Percentiles rank a stretch among this genome's conserved stretches.
Evolutionary conservation across 441 rosid species (phyloP).

Genomic region (Biscutella auriculata): DNA sequence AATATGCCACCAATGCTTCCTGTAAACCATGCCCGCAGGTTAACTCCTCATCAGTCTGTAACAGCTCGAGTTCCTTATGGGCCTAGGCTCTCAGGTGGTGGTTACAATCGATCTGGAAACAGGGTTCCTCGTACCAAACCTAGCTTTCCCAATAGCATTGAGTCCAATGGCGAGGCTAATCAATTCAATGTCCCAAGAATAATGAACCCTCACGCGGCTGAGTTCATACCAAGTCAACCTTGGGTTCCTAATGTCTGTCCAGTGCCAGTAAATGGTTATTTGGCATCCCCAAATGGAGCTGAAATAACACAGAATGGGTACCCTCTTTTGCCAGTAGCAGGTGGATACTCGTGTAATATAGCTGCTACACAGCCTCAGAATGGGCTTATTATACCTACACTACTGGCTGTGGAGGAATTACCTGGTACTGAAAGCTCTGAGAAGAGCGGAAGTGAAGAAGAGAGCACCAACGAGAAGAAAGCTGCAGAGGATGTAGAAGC

Average conservation of each 20-base stretch:
- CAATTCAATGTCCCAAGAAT: conserved; percentile 45
- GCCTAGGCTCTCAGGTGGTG: conserved; percentile 79
- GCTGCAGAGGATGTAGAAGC: conserved; percentile 26
- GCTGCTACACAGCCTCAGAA: conserved; percentile 30
- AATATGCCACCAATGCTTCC: conserved; percentile 62
- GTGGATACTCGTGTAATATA: conserved; percentile 37
- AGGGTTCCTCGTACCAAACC: conserved; percentile 49
- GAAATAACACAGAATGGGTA: conserved; percentile 37
- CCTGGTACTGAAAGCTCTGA: conserved; percentile 25
- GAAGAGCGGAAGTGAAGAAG: conserved; percentile 32
- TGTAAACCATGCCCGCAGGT: conserved; percentile 63
- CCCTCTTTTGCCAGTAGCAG: conserved; percentile 39
- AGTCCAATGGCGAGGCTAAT: conserved; percentile 42
- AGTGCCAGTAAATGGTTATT: conserved; percentile 52
- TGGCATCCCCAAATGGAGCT: conserved; percentile 42
- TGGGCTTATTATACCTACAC: conserved; percentile 32
- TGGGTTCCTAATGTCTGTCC: conserved; percentile 79
- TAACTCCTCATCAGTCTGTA: conserved; percentile 61
- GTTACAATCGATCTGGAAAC: conserved; percentile 59
- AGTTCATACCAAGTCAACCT: conserved; percentile 69
- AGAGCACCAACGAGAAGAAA: conserved; percentile 24
- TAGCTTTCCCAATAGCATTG: conserved; percentile 30
- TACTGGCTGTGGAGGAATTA: conserved; percentile 30
- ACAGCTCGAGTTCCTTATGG: conserved; percentile 76
- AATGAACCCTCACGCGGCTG: conserved; percentile 80